Percentiles rank a stretch among this genome's conserved stretches.
Evolutionary conservation across 169 alveolate genomes (phyloP).

Genomic region (Theileria annulata): DNA sequence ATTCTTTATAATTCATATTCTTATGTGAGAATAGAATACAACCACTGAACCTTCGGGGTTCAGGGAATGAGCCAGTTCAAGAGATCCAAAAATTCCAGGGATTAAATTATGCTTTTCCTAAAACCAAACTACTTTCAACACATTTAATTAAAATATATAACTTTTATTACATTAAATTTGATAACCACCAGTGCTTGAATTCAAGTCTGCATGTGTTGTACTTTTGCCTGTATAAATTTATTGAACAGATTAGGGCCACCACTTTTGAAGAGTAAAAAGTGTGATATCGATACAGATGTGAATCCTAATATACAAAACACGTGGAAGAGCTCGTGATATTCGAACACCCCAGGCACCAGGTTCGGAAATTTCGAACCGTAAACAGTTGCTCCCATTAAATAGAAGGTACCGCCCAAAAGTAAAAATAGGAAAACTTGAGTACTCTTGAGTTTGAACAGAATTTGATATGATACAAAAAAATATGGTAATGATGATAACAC

Average conservation of each 20-base stretch:
- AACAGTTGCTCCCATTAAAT: constrained; percentile 69
- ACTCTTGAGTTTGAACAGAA: constrained; percentile 31
- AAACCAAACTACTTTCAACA: constrained; percentile 38
- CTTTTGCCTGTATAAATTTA: neutral
- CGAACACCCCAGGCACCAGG: constrained; percentile 60
- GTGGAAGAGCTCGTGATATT: constrained; percentile 76
- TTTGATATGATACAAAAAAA: constrained; percentile 33
- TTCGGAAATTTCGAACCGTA: constrained; percentile 73
- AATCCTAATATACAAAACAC: constrained; percentile 70
- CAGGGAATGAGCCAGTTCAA: constrained; percentile 68
- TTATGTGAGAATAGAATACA: neutral
- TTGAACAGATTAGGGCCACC: neutral
- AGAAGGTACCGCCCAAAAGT: constrained; percentile 33
- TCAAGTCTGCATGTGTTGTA: neutral
- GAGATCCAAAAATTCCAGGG: constrained; percentile 67
- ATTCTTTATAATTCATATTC: neutral
- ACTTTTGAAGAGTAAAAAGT: constrained; percentile 5
- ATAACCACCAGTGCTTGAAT: neutral
- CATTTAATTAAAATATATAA: neutral
- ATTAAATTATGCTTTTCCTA: constrained; percentile 63
- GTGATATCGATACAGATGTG: constrained; percentile 55
- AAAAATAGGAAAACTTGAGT: constrained; percentile 40
- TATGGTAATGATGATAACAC: constrained; percentile 59
- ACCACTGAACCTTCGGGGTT: constrained; percentile 44
- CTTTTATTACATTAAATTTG: neutral